Evolutionary conservation across 371 early-diverging fungal species (phyloP).

Genomic region (Mortierella sp.): DNA sequence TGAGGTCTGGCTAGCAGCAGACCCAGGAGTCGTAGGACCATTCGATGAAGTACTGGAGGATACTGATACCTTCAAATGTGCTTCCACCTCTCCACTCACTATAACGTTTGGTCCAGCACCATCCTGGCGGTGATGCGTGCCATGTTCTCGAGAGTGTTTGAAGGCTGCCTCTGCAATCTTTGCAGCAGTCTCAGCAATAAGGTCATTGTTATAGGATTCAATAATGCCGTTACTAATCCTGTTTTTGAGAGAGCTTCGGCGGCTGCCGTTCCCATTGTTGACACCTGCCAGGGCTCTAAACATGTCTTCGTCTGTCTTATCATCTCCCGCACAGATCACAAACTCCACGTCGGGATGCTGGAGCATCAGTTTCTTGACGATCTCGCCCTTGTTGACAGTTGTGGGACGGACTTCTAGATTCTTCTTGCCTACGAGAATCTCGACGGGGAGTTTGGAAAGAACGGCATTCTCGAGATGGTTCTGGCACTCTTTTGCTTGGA

Average conservation of each 20-base stretch:
- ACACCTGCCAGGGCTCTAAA: slow-evolving; percentile 71
- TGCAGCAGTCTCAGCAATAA: slow-evolving; percentile 39
- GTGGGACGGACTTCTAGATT: slow-evolving; percentile 93
- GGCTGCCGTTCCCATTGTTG: slow-evolving; percentile 7
- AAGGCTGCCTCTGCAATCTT: slow-evolving; percentile 38
- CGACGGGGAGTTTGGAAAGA: slow-evolving; percentile 91
- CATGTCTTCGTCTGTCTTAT: slow-evolving; percentile 98
- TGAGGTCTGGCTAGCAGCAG: slow-evolving; percentile 23
- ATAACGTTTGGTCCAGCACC: background rate
- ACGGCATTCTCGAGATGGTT: slow-evolving; percentile 91
- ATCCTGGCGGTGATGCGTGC: slow-evolving; percentile 7
- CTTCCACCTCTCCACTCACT: background rate
- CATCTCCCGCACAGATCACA: slow-evolving; percentile 95
- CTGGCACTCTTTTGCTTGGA: slow-evolving; percentile 93
- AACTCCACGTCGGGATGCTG: slow-evolving; percentile 80
- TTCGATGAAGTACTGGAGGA: slow-evolving; percentile 7
- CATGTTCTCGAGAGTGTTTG: slow-evolving; percentile 31
- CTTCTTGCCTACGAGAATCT: slow-evolving; percentile 96
- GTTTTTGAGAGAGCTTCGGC: slow-evolving; percentile 21
- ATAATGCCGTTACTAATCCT: background rate
- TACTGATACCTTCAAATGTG: slow-evolving; percentile 8
- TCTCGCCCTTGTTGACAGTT: slow-evolving; percentile 89
- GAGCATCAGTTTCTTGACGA: slow-evolving; percentile 84
- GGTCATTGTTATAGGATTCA: slow-evolving; percentile 33
- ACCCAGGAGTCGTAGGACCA: slow-evolving; percentile 19